phyloP scores from a whole-genome alignment of 371 early-diverging fungal genomes.

The Lichtheimia corymbifera region DNA sequence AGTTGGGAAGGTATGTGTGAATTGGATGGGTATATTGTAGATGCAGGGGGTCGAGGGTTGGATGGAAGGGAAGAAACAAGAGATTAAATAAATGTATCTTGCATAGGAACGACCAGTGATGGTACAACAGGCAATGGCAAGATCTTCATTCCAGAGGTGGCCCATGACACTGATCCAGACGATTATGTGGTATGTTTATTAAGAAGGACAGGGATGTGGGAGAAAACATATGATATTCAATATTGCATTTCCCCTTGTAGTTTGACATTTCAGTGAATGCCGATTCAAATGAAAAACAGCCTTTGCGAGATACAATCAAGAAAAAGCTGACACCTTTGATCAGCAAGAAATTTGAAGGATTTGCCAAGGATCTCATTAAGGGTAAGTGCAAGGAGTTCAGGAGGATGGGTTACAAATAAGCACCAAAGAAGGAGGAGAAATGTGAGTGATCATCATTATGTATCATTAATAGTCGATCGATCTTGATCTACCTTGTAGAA shows the following conservation, averaged over 20 bases:
- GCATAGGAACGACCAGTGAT: slow-evolving; percentile 56
- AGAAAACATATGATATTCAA: not conserved
- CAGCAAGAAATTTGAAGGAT: slow-evolving; percentile 61
- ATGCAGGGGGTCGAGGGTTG: not conserved
- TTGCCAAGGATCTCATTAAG: slow-evolving; percentile 77
- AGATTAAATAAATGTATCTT: not conserved
- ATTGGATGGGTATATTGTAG: not conserved
- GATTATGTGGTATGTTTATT: slow-evolving; percentile 69
- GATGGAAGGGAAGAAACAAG: not conserved
- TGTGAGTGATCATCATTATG: not conserved
- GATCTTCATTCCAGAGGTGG: slow-evolving; percentile 88
- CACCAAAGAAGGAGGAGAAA: not conserved
- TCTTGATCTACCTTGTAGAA: slow-evolving; percentile 26
- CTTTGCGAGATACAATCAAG: slow-evolving; percentile 73
- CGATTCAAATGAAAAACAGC: slow-evolving; percentile 59
- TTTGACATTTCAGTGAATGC: slow-evolving; percentile 75
- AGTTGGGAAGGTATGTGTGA: slow-evolving; percentile 68
- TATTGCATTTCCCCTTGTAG: slow-evolving; percentile 28
- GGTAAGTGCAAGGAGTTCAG: slow-evolving; percentile 36
- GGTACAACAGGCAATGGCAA: slow-evolving; percentile 75
- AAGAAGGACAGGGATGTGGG: not conserved
- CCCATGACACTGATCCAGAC: slow-evolving; percentile 83
- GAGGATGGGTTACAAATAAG: not conserved
- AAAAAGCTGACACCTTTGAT: slow-evolving; percentile 66
- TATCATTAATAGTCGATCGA: slow-evolving; percentile 2